Base-by-base conservation (phyloP, 768 basidiomycete species). In the Pleurotus salmoneostramineus region DNA sequence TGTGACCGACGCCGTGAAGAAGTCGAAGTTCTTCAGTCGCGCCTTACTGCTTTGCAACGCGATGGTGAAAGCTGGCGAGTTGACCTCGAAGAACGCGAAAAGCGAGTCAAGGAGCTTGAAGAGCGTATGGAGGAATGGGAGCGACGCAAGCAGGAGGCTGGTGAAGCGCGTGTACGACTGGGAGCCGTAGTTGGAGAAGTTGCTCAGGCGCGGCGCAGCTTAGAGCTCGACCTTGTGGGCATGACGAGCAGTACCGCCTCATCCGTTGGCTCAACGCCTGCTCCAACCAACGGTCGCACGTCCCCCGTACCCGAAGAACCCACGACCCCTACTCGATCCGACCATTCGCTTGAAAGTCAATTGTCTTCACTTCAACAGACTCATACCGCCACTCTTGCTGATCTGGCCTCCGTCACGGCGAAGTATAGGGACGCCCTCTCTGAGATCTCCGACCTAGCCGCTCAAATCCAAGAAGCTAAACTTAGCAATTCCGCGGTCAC, bases 361-460 rank as follows among this genome's bases (percentile, higher is more conserved):
- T 74, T 95, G 31, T 70, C 83, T 6, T 76, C 82, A 8, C 80
- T 98, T n/a, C 91, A 89, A 66, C 83, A 91, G 66, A 90, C 87
- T 3, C 91, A 94, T 64, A 83, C 84, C 7, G 87, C 87, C 43
- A 93, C 91, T 0, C 79, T 95, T 17, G 76, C 83, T 6, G 92
- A 95, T 63, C 79, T 95, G 37, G 85, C 92, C 5, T 78, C 84
- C 1, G 82, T 97, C 36, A 85, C 88, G 1, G 71, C 75, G 56
- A 95, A 95, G 70, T 98, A 95, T 67, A 86, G 87, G 33, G 91
- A 96, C 59, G 91, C 95, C 14, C 79, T 98, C 33, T 83, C 84
- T 50, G 92, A 96, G 71, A 96, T 99, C 58, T 89, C 90, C n/a
- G 93, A 95, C 64, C 82, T 99, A 42, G 88, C 89, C 14, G 82